phyloP scores from a whole-genome alignment of 1,139 yeast genomes.

The Blastobotrys indianensis region DNA sequence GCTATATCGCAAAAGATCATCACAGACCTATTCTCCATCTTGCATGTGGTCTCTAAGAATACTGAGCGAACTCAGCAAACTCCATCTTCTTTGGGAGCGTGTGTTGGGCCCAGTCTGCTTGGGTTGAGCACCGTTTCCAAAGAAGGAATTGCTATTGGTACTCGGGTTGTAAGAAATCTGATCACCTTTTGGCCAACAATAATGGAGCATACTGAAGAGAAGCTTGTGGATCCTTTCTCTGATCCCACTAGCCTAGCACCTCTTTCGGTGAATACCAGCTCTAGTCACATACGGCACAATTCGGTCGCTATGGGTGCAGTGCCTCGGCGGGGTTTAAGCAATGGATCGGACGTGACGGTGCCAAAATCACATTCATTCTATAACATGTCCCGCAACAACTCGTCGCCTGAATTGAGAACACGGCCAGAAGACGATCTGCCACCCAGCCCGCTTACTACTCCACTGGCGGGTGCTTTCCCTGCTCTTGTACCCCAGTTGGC shows the following conservation, averaged over 20 bases:
- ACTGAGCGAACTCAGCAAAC: slow-evolving; percentile 20
- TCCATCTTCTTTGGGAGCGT: slow-evolving; percentile 24
- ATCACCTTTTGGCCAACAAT: slow-evolving; percentile 27
- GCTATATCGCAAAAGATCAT: slow-evolving; percentile 21
- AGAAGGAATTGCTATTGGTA: slow-evolving; percentile 26
- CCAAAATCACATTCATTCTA: slow-evolving; percentile 1
- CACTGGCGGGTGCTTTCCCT: slow-evolving; percentile 8
- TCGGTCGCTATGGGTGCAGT: no score
- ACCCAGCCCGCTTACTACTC: slow-evolving; percentile 3
- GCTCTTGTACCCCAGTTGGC: slow-evolving; percentile 1
- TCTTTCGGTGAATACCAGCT: no score
- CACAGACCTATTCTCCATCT: slow-evolving; percentile 20
- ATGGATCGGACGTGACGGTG: no score
- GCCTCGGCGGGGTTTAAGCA: no score
- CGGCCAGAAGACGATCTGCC: neutral
- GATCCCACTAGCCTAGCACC: no score
- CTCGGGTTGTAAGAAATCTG: slow-evolving; percentile 25
- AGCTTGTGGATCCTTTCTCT: no score
- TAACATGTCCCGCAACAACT: slow-evolving; percentile 13
- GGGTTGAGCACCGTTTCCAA: slow-evolving; percentile 25
- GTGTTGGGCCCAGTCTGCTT: slow-evolving; percentile 32
- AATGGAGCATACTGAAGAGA: no score
- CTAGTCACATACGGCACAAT: no score
- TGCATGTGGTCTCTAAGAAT: slow-evolving; percentile 17
- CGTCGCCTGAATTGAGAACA: slow-evolving; percentile 15